A percentile compares a stretch with the other conserved stretches of the same genome.
Conservation (phyloP, 139 green algal species). For the Asterochloris erici region DNA sequence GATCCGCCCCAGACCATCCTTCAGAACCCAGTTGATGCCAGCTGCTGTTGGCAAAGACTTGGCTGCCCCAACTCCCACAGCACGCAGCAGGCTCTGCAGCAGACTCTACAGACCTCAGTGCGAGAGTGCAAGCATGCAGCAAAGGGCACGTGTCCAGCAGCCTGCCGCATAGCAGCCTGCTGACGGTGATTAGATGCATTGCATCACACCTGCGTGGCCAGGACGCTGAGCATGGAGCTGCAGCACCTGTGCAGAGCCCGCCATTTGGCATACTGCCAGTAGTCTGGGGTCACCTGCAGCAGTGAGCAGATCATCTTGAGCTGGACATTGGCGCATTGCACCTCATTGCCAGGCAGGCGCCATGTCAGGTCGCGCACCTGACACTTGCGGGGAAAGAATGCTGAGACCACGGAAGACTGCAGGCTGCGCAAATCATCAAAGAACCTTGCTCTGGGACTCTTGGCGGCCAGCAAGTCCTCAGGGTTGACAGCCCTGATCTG, state of each 20-base stretch:
- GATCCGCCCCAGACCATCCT: constrained; percentile 84
- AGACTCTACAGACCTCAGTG: not conserved
- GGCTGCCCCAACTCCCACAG: constrained; percentile 84
- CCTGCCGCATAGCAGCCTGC: not conserved
- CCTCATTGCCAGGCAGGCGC: too few species aligned
- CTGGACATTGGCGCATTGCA: too few species aligned
- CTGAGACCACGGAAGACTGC: not conserved
- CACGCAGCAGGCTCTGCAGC: constrained; percentile 81
- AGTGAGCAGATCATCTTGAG: too few species aligned
- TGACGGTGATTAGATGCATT: not conserved
- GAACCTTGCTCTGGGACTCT: constrained; percentile 1
- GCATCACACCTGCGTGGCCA: constrained; percentile 51
- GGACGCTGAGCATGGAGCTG: constrained; percentile 71
- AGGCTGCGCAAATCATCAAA: not conserved
- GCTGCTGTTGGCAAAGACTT: constrained; percentile 68
- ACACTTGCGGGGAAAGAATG: constrained; percentile 2
- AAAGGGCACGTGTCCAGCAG: not conserved
- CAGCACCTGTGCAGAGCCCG: constrained; percentile 74
- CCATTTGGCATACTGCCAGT: constrained; percentile 88
- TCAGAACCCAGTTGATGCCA: constrained; percentile 80
- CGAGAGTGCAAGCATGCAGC: not conserved
- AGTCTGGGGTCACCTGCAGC: constrained; percentile 70
- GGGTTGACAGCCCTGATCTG: not conserved
- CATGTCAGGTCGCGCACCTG: not conserved
- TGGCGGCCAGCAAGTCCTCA: not conserved